Evolutionary conservation across 1,284 basidiomycete species (phyloP), one percentile per base, ranked within the genome.

Genomic region (Tetrapyrgos nigripes): DNA sequence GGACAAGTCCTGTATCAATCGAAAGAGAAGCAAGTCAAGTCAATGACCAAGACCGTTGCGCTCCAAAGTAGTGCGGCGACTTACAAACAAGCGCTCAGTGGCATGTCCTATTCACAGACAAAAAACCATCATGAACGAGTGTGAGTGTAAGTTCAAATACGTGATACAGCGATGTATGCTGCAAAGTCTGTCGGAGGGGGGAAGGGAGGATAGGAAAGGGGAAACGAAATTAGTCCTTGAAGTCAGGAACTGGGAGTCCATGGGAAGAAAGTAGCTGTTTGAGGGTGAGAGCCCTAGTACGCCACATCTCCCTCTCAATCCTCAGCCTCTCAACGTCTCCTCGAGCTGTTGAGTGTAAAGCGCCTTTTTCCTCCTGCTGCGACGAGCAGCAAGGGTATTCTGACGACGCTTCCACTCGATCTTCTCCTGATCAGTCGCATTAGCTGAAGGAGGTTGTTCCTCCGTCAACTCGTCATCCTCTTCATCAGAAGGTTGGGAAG

Each of bases 311-410:
- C 67, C 78, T 75, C 68, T 85, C 84, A 63, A 67, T 70, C 62
- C 76, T 79, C 66, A 80, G 71, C 37, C 66, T 73, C 49, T 83
- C 82, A 47, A 86, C 68, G 67, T 72, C 17, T 77, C 73, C 74
- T 89, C 84, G 54, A 89, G 70, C 65, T 82, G 78, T 51, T 68
- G 66, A 57, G 91, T 85, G 69, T 91, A 86, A 69, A 90, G 85
- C 49, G 90, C 73, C 78, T 93, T 94, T 55, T 91, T 83, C 77
- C 85, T 85, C 11, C 93, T 82, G 68, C 87, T 90, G 31, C 89
- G 83, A 8, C 93, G 84, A 5, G 93, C 93, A 1, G 93, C 93
- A 8, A 94, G 76, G 0, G 93, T 94, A 66, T 95, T 95, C 72
- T 89, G 87, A 9, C 88, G 81, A 40, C 93, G 84, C 78, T 93